phyloP scores from a whole-genome alignment of 1,139 yeast genomes.

The Dujonia santamariae region DNA sequence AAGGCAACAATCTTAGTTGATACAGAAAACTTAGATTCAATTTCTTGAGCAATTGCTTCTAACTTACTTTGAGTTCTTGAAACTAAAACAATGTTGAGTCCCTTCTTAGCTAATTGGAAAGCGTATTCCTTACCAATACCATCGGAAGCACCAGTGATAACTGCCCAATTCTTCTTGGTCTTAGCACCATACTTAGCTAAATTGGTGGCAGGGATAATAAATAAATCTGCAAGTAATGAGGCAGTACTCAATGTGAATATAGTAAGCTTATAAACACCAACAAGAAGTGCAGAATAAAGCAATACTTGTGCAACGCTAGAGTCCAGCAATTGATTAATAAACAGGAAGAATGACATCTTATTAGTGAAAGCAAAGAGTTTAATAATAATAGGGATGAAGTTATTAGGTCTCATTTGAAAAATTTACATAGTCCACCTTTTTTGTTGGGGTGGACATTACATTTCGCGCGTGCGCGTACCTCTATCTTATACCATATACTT shows the following conservation, averaged over 20 bases:
- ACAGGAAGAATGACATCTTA: constrained; percentile 17
- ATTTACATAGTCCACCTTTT: too few relatives aligned
- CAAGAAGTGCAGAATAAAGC: constrained; percentile 34
- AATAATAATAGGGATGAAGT: too few relatives aligned
- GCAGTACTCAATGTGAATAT: constrained; percentile 34
- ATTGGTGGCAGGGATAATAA: constrained; percentile 61
- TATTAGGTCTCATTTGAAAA: too few relatives aligned
- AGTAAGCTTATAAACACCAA: constrained; percentile 53
- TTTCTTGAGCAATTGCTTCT: constrained; percentile 61
- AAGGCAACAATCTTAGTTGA: constrained; percentile 68
- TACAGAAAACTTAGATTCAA: constrained; percentile 56
- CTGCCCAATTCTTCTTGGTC: constrained; percentile 66
- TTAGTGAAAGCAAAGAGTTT: too few relatives aligned
- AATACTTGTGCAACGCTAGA: constrained; percentile 20
- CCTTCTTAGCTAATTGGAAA: constrained; percentile 76
- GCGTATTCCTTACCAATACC: constrained; percentile 96
- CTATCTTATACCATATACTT: too few relatives aligned
- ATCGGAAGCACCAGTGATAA: constrained; percentile 95
- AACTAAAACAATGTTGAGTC: constrained; percentile 78
- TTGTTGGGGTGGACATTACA: too few relatives aligned
- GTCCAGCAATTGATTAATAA: constrained; percentile 16
- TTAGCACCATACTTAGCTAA: constrained; percentile 67
- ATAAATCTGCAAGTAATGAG: constrained; percentile 53
- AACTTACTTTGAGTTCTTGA: constrained; percentile 83
- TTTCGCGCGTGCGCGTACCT: too few relatives aligned